These are phyloP conservation scores for Rutstroemia sp. DNA, from an alignment of 2,329 filamentous ascomycete genomes.

Conservation along the genomic window DNA sequence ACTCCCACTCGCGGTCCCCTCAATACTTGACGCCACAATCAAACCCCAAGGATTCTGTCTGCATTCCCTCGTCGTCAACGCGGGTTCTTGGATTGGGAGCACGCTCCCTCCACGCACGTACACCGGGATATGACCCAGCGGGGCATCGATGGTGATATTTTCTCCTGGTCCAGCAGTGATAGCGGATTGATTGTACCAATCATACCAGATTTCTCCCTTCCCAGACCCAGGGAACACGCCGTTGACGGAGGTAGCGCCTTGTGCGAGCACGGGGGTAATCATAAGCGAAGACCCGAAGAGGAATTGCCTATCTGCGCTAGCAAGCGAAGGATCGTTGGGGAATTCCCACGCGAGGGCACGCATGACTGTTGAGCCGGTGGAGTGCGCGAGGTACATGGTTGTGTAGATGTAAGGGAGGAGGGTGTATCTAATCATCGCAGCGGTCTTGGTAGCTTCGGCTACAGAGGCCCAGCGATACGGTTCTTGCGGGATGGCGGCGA, in stretches of 20 bases:
- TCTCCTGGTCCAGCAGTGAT: constrained; percentile 44
- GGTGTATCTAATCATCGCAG: constrained; percentile 64
- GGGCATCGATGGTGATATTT: constrained; percentile 54
- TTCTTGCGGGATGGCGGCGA: constrained; percentile 57
- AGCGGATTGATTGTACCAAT: constrained; percentile 65
- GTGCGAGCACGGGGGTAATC: constrained; percentile 59
- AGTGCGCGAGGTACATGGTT: constrained; percentile 58
- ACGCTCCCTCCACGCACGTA: constrained; percentile 62
- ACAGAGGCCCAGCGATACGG: constrained; percentile 65
- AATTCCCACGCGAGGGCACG: constrained; percentile 70
- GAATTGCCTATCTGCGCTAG: constrained; percentile 63
- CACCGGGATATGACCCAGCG: constrained; percentile 63
- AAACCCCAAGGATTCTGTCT: constrained; percentile 61
- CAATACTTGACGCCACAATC: constrained; percentile 50
- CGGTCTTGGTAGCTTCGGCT: constrained; percentile 52
- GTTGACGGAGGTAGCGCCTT: constrained; percentile 49
- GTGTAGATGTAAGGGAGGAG: constrained; percentile 74
- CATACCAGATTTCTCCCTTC: constrained; percentile 60
- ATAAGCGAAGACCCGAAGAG: constrained; percentile 59
- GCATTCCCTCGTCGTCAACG: constrained; percentile 56
- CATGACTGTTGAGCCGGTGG: constrained; percentile 62
- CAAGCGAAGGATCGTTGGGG: constrained; percentile 60
- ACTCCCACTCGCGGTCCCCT: constrained; percentile 49
- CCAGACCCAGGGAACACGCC: constrained; percentile 63
- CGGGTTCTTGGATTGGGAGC: constrained; percentile 60